Evolutionary conservation across 2,329 filamentous ascomycete genomes (phyloP).

Genomic region (Arthroderma sp.): DNA sequence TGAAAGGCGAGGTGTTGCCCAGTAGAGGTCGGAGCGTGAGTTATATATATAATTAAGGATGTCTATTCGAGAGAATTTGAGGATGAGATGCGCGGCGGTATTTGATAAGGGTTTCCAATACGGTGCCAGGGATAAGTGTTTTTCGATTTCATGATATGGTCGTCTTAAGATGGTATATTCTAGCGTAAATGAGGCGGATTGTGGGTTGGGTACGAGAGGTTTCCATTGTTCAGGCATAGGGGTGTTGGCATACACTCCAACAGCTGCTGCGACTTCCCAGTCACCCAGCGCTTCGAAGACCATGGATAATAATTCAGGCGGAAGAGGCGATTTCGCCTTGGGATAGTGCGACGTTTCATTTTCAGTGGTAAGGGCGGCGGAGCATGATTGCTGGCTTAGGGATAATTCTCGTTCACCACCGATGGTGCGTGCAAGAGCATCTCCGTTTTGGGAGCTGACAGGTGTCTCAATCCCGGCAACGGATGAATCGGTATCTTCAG

Average conservation of each 20-base stretch:
- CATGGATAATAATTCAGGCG: slow-evolving; percentile 78
- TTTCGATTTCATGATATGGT: slow-evolving; percentile 56
- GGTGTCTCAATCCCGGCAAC: neutral
- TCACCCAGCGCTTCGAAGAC: slow-evolving; percentile 69
- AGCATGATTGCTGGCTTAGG: neutral
- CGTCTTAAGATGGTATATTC: slow-evolving; percentile 75
- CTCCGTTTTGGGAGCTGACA: neutral
- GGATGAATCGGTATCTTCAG: neutral
- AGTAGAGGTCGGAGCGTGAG: slow-evolving; percentile 61
- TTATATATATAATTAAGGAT: slow-evolving; percentile 61
- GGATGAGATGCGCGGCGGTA: slow-evolving; percentile 73
- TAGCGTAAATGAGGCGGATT: slow-evolving; percentile 58
- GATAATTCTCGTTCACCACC: neutral
- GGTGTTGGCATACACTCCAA: slow-evolving; percentile 69
- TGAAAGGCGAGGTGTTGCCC: slow-evolving; percentile 67
- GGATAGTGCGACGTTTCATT: neutral
- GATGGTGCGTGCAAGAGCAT: neutral
- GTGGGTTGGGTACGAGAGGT: slow-evolving; percentile 47
- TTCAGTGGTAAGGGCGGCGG: neutral
- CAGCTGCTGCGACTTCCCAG: slow-evolving; percentile 75
- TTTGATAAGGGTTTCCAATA: slow-evolving; percentile 64
- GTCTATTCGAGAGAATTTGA: slow-evolving; percentile 75
- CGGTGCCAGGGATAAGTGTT: slow-evolving; percentile 54
- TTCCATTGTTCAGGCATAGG: slow-evolving; percentile 62
- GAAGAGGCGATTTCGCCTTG: slow-evolving; percentile 34